Base-by-base conservation (phyloP, 2,329 filamentous ascomycete species). In the Blastomyces silverae region DNA sequence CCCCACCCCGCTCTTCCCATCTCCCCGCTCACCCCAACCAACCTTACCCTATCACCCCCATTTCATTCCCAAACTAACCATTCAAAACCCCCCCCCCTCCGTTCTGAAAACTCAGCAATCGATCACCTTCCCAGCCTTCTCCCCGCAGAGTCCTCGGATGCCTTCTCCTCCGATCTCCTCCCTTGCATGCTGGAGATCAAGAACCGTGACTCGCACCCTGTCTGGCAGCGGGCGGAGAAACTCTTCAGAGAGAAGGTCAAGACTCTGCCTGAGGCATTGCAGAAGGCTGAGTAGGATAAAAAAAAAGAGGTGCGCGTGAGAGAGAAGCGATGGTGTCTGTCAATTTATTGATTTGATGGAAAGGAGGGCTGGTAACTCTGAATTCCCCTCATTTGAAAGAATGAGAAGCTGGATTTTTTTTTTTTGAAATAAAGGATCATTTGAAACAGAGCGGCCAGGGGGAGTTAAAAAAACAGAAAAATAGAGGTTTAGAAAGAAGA, bases 221-320 rank as follows among this genome's bases (percentile, higher is more conserved):
- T 96, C n/a, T 97, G 92, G 92, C 82, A 85, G 63, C 85, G 90
- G 66, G 92, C 92, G 0, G 87, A 95, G 80, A 88, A 90, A 79
- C 81, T 96, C 64, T 96, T 93, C 80, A 79, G 89, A 67, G 86
- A 93, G 68, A 94, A 94, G 84, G 89, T 92, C 58, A 83, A 84
- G 52, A 87, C 84, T 15, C 77, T 93, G 69, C 88, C 89, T 1
- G 78, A 79, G 64, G 79, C 71, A 39, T 62, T 74, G 67, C 66
- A 67, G 48, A 65, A 66, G 28, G 59, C 8, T 61, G 44, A 61
- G 44, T 61, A 61, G 34, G 37, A 39, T 13, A 39, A 11, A 39
- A 39, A 17, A 53, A 46, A 25, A 34, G 31, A 34, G 31, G 53
- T 7, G 28, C 5, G 20, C 28, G 4, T 22, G 20, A n/a, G 11